These are phyloP conservation scores for Wickerhamiella alocasiicola DNA, from an alignment of 805 yeast genomes.

Conservation along the genomic window DNA sequence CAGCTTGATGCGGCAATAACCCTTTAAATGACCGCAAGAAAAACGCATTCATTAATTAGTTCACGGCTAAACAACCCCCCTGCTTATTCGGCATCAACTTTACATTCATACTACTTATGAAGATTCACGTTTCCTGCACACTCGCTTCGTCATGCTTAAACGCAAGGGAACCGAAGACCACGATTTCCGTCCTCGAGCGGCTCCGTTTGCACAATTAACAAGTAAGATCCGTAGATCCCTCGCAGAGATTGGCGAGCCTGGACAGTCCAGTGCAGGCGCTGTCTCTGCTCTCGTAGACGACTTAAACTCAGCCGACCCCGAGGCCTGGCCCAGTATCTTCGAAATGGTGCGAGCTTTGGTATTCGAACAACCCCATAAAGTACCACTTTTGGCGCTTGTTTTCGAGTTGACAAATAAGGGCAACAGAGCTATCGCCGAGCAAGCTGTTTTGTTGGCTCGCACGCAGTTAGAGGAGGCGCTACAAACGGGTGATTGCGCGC, in stretches of 20 bases:
- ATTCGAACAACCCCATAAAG: slow-evolving; percentile 85
- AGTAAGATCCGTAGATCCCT: slow-evolving; percentile 29
- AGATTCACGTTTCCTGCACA: too few relatives aligned
- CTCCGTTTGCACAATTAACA: slow-evolving; percentile 1
- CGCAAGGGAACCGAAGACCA: slow-evolving; percentile 7
- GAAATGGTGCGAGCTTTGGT: slow-evolving; percentile 56
- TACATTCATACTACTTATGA: too few relatives aligned
- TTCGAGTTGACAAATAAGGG: slow-evolving; percentile 53
- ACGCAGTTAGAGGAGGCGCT: slow-evolving; percentile 47
- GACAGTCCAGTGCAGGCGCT: slow-evolving; percentile 16
- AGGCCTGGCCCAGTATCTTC: slow-evolving; percentile 49
- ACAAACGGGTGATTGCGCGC: slow-evolving; percentile 42
- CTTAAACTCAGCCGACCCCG: slow-evolving; percentile 33
- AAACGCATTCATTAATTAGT: too few relatives aligned
- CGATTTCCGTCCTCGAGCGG: slow-evolving; percentile 3
- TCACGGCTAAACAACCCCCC: too few relatives aligned
- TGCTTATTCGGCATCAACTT: too few relatives aligned
- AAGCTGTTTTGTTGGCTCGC: slow-evolving; percentile 57
- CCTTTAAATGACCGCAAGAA: too few relatives aligned
- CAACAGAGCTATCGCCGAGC: slow-evolving; percentile 53
- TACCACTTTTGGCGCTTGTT: slow-evolving; percentile 56
- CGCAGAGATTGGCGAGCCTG: slow-evolving; percentile 48
- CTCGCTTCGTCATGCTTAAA: slow-evolving; percentile 2
- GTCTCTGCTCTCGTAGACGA: slow-evolving; percentile 12
- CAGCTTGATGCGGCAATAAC: too few relatives aligned